phyloP scores from a whole-genome alignment of 2,329 filamentous ascomycete genomes.

The Fonsecaea pedrosoi region DNA sequence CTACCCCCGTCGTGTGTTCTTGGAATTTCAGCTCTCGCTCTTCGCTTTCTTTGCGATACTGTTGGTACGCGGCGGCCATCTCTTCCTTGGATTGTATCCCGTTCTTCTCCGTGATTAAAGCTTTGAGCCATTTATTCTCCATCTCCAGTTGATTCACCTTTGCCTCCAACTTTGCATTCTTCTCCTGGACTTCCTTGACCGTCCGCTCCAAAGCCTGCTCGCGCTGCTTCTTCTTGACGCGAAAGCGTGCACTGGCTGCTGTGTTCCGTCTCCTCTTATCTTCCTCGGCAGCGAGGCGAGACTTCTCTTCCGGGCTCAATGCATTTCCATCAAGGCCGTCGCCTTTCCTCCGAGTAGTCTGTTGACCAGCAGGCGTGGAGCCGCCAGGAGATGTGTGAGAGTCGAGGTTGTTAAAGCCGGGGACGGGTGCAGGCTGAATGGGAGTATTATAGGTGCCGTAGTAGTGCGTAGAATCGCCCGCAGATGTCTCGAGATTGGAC shows the following conservation, averaged over 20 bases:
- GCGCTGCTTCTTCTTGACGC: slow-evolving; percentile 94
- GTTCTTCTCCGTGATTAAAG: slow-evolving; percentile 81
- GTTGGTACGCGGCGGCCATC: slow-evolving; percentile 49
- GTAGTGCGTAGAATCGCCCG: slow-evolving; percentile 31
- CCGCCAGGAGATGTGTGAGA: slow-evolving; percentile 19
- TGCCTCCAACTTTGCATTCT: slow-evolving; percentile 74
- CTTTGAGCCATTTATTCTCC: slow-evolving; percentile 83
- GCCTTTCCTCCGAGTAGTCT: slow-evolving; percentile 22
- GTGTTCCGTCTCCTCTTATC: slow-evolving; percentile 90
- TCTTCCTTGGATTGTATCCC: slow-evolving; percentile 56
- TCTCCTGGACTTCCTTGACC: slow-evolving; percentile 82
- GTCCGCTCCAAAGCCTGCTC: slow-evolving; percentile 84
- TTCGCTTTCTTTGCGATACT: slow-evolving; percentile 47
- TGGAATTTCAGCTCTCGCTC: slow-evolving; percentile 38
- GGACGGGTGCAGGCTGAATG: slow-evolving; percentile 39
- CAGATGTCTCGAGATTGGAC: slow-evolving; percentile 31
- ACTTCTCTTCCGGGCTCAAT: slow-evolving; percentile 71
- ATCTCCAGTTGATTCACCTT: slow-evolving; percentile 79
- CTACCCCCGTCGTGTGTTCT: slow-evolving; percentile 41
- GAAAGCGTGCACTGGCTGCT: slow-evolving; percentile 85
- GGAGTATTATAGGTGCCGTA: slow-evolving; percentile 39
- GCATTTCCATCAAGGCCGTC: slow-evolving; percentile 22
- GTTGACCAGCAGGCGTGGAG: slow-evolving; percentile 1
- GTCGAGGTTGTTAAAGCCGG: slow-evolving; percentile 30
- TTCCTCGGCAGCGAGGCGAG: slow-evolving; percentile 79